Evolutionary conservation across 768 basidiomycete species (phyloP), one percentile per base, ranked within the genome.

Genomic region (Hericium rajendrae): DNA sequence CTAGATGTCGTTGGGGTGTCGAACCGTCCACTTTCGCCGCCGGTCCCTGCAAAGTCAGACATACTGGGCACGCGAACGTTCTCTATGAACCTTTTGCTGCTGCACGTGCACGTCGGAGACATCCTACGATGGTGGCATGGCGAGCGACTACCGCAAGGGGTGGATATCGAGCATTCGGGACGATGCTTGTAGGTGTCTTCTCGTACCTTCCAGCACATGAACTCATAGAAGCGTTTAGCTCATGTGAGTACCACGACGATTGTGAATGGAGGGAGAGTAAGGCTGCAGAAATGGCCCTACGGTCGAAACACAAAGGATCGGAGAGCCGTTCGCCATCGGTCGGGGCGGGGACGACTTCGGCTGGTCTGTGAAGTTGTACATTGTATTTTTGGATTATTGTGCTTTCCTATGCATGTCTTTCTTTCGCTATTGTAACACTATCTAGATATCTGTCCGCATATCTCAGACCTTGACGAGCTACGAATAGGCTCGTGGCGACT

Each of bases 101-200:
- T 95, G 18, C 76, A 83, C 22, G 59, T 59, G 1, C 76, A 86
- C 60, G 69, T 94, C 22, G 62, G 65, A 1, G 75, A 75, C 54
- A 73, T 85, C 0, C 68, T 92, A 2, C 68, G 76, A 52, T 94
- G 87, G 82, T 95, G 93, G 93, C 70, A 77, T 57, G 89, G 91
- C 1, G 62, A 74, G 54, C 76, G 92, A 41, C 72, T 76, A 32
- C 82, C 92, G 0, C 68, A 70, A n/a, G 93, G 93, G 1, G 93
- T 94, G 0, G 74, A 76, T 2, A 32, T 85, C 20, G 70, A 77
- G 48, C 74, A 86, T 53, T 72, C 84, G 3, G 64, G 75, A 56
- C 76, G 91, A 52, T 92, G 91, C 76, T 72, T 72, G 83, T 91
- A 68, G 71, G 85, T 78, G 49, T 51, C 20, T 24, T 16, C 9